Percentiles rank a stretch among this genome's conserved stretches.
Conservation (phyloP, 768 basidiomycete genomes). For the Kondoa subrosea region DNA sequence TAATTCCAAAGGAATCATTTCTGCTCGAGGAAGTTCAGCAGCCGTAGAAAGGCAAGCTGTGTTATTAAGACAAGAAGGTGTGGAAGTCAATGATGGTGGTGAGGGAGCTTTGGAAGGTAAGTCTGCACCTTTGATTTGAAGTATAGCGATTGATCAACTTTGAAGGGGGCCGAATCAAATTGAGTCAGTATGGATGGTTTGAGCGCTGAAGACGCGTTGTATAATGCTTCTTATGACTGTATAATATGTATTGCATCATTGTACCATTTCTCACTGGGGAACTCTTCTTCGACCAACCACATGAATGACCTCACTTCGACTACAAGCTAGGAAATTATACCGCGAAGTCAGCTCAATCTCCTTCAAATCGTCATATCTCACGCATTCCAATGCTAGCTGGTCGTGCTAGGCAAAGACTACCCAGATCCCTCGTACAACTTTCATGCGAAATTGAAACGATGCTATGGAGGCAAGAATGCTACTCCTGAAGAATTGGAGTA, state of each 20-base stretch:
- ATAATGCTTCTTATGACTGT: too few relatives aligned
- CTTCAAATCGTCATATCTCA: neutral
- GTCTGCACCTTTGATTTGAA: neutral
- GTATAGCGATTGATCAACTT: neutral
- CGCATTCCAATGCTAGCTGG: too few relatives aligned
- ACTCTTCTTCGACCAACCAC: too few relatives aligned
- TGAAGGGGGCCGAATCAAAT: neutral
- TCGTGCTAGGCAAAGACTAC: neutral
- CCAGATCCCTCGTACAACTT: neutral
- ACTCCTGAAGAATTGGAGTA: neutral
- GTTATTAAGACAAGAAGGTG: neutral
- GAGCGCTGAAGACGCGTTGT: neutral
- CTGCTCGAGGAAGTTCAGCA: neutral
- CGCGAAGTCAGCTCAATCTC: neutral
- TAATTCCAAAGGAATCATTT: conserved; percentile 4
- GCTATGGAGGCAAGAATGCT: neutral
- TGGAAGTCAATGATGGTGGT: conserved; percentile 4
- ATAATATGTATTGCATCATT: too few relatives aligned
- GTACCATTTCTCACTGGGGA: too few relatives aligned
- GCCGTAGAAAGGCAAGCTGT: conserved; percentile 4
- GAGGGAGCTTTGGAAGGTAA: conserved; percentile 1
- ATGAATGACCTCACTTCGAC: neutral
- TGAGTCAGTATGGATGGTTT: conserved; percentile 6
- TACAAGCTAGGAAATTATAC: neutral
- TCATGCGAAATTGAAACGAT: neutral